Base-by-base conservation (phyloP, 2,329 filamentous ascomycete species). In the Penicillium capsulatum region DNA sequence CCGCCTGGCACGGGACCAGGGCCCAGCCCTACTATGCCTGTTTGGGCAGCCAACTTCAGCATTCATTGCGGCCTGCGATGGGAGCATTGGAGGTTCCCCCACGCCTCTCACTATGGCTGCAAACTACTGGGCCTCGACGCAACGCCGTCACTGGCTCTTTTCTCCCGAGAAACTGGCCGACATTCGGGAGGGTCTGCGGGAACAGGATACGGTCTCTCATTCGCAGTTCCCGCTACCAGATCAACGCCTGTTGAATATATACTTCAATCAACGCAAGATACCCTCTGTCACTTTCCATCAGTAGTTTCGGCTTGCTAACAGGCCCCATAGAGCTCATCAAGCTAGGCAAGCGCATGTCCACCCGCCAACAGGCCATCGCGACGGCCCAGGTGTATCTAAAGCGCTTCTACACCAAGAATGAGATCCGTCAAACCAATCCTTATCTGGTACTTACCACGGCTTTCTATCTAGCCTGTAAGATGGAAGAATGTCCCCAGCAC, bases 401-500 rank as follows among this genome's bases (percentile, higher is more conserved):
- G 58, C 81, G 92, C 44, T 97, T 95, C 73, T 97, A 95, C 66
- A 81, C 81, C 31, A 87, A 85, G 54, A 85, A 95, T 54, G 89
- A 95, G 59, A 89, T 97, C 50, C 84, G 91, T 41, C 81, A 84
- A 48, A 95, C 90, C 33, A 98, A 97, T 56, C 89, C 91, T 3
- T 95, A 94, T 60, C 80, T 97, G 24, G 81, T 97, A 42, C 77
- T 95, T 50, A 84, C 89, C n/a, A 97, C 92, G 1, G 86, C 91
- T 4, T 77, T 97, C 45, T 98, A 98, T 64, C 74, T 98, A 24
- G 90, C 92, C 14, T 95, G 89, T 71, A 98, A 98, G 69, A 95
- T 94, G 80, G 92, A 98, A 65, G 92, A 98, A 65, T 90, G 83
- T 35, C 92, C 92, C 2, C 91, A 97, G 64, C 92, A 98, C 64